Base-by-base conservation (phyloP, 345 rosid genomes). In the Schrenkiella parvula region DNA sequence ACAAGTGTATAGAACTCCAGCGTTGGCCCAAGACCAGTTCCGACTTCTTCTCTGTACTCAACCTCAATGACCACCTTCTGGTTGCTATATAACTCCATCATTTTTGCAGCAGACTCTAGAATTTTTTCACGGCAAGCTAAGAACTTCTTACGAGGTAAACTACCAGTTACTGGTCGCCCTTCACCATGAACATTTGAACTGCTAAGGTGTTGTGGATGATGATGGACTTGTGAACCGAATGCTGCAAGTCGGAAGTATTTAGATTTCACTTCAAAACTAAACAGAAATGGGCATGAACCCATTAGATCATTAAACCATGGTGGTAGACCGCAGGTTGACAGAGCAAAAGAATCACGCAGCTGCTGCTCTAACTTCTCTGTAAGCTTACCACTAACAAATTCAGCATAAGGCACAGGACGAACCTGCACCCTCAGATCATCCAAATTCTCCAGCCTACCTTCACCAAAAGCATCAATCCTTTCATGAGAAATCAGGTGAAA, bases 1-100 rank as follows among this genome's bases (percentile, higher is more conserved):
- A 93, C 92, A 59, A 91, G 80, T 38, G 98, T 91, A 70, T 84
- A 93, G 68, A 91, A 93, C 82, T 93, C 98, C 80, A 93, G 73
- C 9, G 97, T 93, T 34, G 98, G 98, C 78, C 98, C 98, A 72
- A 93, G 97, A 71, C 98, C 98, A 14, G 96, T 89, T 48, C 98
- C 98, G 5, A 93, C 96, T 87, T 93, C 98, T 79, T 88, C 98
- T 77, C 74, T 75, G 71, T 91, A 93, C 68, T 85, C 90, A 57
- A 93, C 95, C 76, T 93, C 98, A 67, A 93, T 67, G 18, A 88
- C 87, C 37, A 79, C 87, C 66, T 85, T 91, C 57, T 80, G 83
- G 46, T 22, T 61, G 13, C 88, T 85, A 71, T 84, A 82, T 58
- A 75, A 59, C 48, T 89, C 91, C 97, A 93, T 91, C 96, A 93